A percentile compares a stretch with the other conserved stretches of the same genome.
phyloP scores from a whole-genome alignment of 2,329 filamentous ascomycete species.

The Verticillium zaregamsianum region DNA sequence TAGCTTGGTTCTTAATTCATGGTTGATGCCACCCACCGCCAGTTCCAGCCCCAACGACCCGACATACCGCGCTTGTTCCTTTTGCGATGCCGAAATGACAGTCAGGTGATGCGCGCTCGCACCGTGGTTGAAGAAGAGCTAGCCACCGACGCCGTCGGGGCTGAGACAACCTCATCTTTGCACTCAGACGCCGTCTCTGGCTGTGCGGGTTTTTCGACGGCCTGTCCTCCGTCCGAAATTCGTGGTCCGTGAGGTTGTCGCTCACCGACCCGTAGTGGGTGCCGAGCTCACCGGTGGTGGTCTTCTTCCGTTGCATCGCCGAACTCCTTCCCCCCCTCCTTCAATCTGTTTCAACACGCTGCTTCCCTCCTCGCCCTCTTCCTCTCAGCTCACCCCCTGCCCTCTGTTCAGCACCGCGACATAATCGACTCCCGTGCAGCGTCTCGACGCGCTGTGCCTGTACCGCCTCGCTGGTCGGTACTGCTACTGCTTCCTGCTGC shows the following conservation, averaged over 20 bases:
- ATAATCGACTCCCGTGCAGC: not conserved
- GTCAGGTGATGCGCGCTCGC: not conserved
- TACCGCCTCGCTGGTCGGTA: not conserved
- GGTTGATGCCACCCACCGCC: not conserved
- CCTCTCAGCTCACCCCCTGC: not conserved
- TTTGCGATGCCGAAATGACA: not conserved
- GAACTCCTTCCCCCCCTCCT: not conserved
- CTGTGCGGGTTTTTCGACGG: not conserved
- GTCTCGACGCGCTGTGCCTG: not conserved
- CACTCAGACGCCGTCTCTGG: not conserved
- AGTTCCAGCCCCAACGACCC: not conserved
- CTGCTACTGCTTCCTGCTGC: not conserved
- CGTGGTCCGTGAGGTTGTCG: not conserved
- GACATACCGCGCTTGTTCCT: not conserved
- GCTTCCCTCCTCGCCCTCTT: not conserved
- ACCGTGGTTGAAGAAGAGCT: not conserved
- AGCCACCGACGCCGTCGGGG: not conserved
- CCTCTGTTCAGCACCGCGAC: not conserved
- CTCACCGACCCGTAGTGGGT: not conserved
- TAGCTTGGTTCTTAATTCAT: not conserved
- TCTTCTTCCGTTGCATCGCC: not conserved
- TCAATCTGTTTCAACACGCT: not conserved
- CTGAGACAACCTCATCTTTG: slow-evolving; percentile 4
- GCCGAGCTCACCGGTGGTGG: not conserved
- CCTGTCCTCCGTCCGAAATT: not conserved